Percentiles rank a stretch among this genome's conserved stretches.
Evolutionary conservation across 2,329 filamentous ascomycete genomes (phyloP).

Genomic region (Exophiala oligosperma): DNA sequence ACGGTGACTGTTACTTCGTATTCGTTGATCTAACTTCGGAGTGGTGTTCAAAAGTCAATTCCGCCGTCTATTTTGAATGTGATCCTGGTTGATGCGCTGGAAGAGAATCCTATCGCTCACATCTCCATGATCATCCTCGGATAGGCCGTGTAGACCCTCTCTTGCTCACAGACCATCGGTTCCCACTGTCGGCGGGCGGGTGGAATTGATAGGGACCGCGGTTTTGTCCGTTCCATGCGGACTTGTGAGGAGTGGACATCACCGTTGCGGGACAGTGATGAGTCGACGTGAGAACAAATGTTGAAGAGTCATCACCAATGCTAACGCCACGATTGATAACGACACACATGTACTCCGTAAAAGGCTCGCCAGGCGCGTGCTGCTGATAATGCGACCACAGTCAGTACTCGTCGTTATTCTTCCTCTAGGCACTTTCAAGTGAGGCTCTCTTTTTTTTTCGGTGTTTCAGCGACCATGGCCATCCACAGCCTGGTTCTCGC

Average conservation of each 20-base stretch:
- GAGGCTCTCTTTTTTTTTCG: neutral
- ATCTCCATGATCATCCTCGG: neutral
- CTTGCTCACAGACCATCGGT: neutral
- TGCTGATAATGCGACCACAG: neutral
- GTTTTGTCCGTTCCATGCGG: neutral
- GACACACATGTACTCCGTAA: neutral
- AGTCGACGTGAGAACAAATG: neutral
- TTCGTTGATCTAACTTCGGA: no score
- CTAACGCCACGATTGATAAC: neutral
- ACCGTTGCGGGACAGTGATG: neutral
- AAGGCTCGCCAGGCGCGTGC: neutral
- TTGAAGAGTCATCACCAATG: slow-evolving; percentile 1
- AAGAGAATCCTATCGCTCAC: neutral
- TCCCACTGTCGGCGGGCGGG: neutral
- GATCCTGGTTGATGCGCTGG: neutral
- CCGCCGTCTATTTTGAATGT: no score
- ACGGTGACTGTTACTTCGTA: no score
- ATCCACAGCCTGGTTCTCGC: slow-evolving; percentile 9
- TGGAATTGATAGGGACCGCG: neutral
- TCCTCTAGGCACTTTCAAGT: neutral
- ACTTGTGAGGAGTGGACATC: neutral
- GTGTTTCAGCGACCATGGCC: slow-evolving; percentile 10
- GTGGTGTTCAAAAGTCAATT: no score
- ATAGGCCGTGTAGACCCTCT: neutral
- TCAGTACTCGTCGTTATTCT: neutral